Conservation (phyloP, 306 rosid genomes). For the Purshia tridentata region DNA sequence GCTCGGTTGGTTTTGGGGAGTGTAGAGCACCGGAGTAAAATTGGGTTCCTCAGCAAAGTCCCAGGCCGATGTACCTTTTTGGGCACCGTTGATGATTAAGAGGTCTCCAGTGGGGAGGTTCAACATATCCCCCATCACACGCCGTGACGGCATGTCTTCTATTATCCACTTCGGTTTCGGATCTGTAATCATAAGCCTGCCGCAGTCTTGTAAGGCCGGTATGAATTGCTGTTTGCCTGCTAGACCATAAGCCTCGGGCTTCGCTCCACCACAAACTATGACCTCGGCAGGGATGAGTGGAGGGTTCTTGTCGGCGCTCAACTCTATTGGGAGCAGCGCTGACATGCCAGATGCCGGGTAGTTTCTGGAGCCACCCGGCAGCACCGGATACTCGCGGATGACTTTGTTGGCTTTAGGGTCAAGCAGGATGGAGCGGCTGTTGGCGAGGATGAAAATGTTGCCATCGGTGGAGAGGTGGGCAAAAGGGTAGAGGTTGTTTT, state of each 20-base stretch:
- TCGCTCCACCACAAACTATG: slow-evolving; percentile 75
- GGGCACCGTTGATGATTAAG: slow-evolving; percentile 71
- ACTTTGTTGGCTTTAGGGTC: slow-evolving; percentile 39
- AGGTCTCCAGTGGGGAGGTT: slow-evolving; percentile 70
- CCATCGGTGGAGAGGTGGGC: slow-evolving; percentile 65
- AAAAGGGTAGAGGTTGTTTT: slow-evolving; percentile 90
- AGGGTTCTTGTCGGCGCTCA: slow-evolving; percentile 12
- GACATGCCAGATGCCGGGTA: slow-evolving; percentile 91
- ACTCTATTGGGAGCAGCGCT: slow-evolving; percentile 58
- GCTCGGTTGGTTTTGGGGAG: slow-evolving; percentile 24
- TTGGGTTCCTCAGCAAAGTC: slow-evolving; percentile 68
- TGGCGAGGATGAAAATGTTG: slow-evolving; percentile 69
- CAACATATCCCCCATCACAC: slow-evolving; percentile 76
- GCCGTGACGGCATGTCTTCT: slow-evolving; percentile 67
- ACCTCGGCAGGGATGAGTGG: slow-evolving; percentile 41
- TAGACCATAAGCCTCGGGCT: slow-evolving; percentile 36
- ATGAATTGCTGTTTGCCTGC: slow-evolving; percentile 34
- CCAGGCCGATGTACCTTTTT: slow-evolving; percentile 76
- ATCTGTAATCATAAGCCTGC: slow-evolving; percentile 48
- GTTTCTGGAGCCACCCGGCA: slow-evolving; percentile 70
- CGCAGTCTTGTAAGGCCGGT: slow-evolving; percentile 61
- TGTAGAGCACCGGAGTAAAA: slow-evolving; percentile 46
- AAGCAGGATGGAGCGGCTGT: slow-evolving; percentile 71
- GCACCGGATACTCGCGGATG: slow-evolving; percentile 46
- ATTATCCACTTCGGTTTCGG: slow-evolving; percentile 43